Conservation (phyloP, 2,329 filamentous ascomycete species). For the Clathrospora elynae region DNA sequence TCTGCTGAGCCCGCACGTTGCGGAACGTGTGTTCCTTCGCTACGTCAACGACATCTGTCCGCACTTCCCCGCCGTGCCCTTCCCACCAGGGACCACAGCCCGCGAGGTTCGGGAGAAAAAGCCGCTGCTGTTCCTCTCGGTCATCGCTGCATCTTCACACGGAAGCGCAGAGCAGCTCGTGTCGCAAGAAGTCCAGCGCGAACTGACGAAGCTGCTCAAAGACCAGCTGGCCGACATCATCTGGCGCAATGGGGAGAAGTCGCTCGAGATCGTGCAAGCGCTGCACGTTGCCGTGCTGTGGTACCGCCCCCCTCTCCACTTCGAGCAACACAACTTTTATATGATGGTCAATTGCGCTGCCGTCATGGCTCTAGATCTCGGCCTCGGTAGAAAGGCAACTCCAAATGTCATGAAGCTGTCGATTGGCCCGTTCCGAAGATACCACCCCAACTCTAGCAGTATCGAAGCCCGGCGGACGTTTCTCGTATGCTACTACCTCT, state of each 20-base stretch:
- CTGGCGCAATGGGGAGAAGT: conserved; percentile 77
- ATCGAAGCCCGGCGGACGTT: conserved; percentile 64
- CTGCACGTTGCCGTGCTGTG: conserved; percentile 77
- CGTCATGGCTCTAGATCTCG: conserved; percentile 82
- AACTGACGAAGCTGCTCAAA: conserved; percentile 71
- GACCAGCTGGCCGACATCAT: conserved; percentile 74
- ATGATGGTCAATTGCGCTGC: conserved; percentile 81
- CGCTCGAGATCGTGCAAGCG: conserved; percentile 79
- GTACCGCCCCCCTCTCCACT: conserved; percentile 83
- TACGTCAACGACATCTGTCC: conserved; percentile 61
- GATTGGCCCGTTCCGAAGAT: conserved; percentile 40
- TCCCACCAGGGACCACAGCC: conserved; percentile 60
- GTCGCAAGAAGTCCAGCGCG: conserved; percentile 62
- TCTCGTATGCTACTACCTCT: conserved; percentile 66
- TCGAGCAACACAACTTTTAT: conserved; percentile 88
- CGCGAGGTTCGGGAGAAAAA: conserved; percentile 61
- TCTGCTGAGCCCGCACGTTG: conserved; percentile 58
- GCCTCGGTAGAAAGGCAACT: conserved; percentile 66
- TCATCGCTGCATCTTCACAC: conserved; percentile 60
- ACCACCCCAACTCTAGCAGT: conserved; percentile 56
- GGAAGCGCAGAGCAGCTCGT: conserved; percentile 52
- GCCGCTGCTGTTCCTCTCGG: conserved; percentile 64
- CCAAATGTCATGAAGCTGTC: conserved; percentile 48
- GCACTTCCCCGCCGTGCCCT: conserved; percentile 63
- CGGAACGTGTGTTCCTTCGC: conserved; percentile 61